A percentile compares a stretch with the other conserved stretches of the same genome.
These are phyloP conservation scores for Trichophyton rubrum DNA, from an alignment of 2,329 filamentous ascomycete species.

Conservation along the genomic window DNA sequence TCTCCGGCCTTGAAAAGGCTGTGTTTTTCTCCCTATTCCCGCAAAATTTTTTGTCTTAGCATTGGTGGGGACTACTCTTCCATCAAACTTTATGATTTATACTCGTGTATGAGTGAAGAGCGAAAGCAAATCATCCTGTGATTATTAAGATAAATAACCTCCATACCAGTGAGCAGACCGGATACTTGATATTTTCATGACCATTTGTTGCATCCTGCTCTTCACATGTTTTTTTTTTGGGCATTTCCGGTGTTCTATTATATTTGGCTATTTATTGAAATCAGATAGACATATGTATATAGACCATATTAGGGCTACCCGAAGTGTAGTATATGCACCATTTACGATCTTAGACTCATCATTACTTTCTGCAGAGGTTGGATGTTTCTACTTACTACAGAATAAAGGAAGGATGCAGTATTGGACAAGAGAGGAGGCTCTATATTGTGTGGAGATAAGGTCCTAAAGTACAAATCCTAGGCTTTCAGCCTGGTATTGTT, in stretches of 20 bases:
- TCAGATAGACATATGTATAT: background rate
- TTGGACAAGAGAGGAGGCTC: too few species aligned
- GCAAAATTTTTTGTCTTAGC: background rate
- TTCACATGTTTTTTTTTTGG: background rate
- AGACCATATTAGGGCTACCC: background rate
- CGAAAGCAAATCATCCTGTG: background rate
- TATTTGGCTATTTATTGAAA: background rate
- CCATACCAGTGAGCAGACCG: background rate
- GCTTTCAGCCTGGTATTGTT: too few species aligned
- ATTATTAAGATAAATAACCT: background rate
- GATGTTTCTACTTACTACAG: too few species aligned
- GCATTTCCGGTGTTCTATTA: background rate
- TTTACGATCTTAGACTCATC: too few species aligned
- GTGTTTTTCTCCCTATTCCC: background rate
- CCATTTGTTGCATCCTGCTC: background rate
- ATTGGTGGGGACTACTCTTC: background rate
- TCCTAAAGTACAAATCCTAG: too few species aligned
- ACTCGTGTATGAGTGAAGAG: background rate
- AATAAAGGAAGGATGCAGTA: too few species aligned
- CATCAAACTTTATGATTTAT: background rate
- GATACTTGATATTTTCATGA: background rate
- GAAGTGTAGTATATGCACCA: too few species aligned
- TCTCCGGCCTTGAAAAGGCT: background rate
- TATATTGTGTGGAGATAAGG: too few species aligned
- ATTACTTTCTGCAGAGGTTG: too few species aligned